A percentile compares a stretch with the other conserved stretches of the same genome.
Evolutionary conservation across 768 basidiomycete genomes (phyloP).

Genomic region (Galerina sulciceps): DNA sequence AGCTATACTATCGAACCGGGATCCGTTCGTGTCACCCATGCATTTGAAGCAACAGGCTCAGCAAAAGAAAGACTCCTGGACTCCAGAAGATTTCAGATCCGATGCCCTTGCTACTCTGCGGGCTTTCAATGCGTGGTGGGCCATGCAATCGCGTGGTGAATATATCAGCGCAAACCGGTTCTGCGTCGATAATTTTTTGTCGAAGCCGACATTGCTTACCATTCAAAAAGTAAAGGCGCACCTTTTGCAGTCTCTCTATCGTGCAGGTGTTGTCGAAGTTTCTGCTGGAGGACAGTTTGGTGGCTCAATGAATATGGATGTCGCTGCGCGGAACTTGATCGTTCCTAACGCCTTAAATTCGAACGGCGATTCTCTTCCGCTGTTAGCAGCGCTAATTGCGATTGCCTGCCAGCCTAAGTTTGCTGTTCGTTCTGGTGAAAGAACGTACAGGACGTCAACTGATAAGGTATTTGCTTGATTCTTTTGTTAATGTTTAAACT

Average conservation of each 20-base stretch:
- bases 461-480: slow-evolving; percentile 68
- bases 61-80: slow-evolving; percentile 78
- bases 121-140: slow-evolving; percentile 86
- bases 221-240: slow-evolving; percentile 84
- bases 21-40: slow-evolving; percentile 87
- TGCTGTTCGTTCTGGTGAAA: slow-evolving; percentile 74
- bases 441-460: slow-evolving; percentile 69
- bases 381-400: slow-evolving; percentile 83
- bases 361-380: slow-evolving; percentile 74
- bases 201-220: slow-evolving; percentile 80
- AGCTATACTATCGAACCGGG: slow-evolving; percentile 88
- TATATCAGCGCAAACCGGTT: slow-evolving; percentile 74
- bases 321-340: slow-evolving; percentile 30
- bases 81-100: slow-evolving; percentile 78
- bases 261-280: slow-evolving; percentile 81
- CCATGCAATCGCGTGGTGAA: slow-evolving; percentile 67
- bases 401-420: slow-evolving; percentile 91
- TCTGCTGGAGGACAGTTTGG: slow-evolving; percentile 66
- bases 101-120: slow-evolving; percentile 80
- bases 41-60: slow-evolving; percentile 74
- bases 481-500: neutral
- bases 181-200: slow-evolving; percentile 84
- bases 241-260: slow-evolving; percentile 74
- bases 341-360: slow-evolving; percentile 73
- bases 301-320: slow-evolving; percentile 19